These are phyloP conservation scores for Adansonia digitata DNA, from an alignment of 345 rosid genomes.

Conservation along the genomic window DNA sequence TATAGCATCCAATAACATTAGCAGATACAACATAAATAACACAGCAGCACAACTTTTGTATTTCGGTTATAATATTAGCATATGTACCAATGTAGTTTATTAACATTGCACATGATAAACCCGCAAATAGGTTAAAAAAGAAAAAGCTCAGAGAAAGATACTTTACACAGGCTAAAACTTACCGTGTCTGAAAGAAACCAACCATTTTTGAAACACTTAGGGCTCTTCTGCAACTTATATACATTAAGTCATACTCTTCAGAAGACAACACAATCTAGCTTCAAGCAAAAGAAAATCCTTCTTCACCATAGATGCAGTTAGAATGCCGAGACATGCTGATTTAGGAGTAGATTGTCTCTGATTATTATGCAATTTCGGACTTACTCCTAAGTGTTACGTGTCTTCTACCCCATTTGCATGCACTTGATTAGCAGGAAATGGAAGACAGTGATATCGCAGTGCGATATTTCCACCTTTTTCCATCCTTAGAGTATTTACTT, in stretches of 20 bases:
- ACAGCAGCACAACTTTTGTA: not conserved
- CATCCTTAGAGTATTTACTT: conserved; percentile 16
- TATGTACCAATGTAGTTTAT: not conserved
- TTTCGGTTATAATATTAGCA: not conserved
- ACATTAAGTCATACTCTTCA: conserved; percentile 25
- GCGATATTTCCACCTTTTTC: not conserved
- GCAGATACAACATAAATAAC: not conserved
- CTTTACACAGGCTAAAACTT: conserved; percentile 8
- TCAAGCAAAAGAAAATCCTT: not conserved
- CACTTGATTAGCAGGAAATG: conserved; percentile 10
- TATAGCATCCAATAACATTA: not conserved
- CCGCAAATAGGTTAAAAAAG: not conserved
- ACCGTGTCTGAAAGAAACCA: conserved; percentile 10
- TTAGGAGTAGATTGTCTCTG: not conserved
- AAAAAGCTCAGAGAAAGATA: not conserved
- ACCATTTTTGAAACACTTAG: conserved; percentile 10
- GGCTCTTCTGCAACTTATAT: conserved; percentile 20
- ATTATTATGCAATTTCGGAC: not conserved
- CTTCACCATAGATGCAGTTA: not conserved
- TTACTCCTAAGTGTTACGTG: conserved; percentile 5
- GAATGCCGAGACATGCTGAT: not conserved
- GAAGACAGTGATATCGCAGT: not conserved
- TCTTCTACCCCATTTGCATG: conserved; percentile 15
- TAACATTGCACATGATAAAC: not conserved
- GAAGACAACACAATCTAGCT: conserved; percentile 15